These are phyloP conservation scores for Verticillium longisporum DNA, from an alignment of 2,329 filamentous ascomycete species.

Conservation along the genomic window DNA sequence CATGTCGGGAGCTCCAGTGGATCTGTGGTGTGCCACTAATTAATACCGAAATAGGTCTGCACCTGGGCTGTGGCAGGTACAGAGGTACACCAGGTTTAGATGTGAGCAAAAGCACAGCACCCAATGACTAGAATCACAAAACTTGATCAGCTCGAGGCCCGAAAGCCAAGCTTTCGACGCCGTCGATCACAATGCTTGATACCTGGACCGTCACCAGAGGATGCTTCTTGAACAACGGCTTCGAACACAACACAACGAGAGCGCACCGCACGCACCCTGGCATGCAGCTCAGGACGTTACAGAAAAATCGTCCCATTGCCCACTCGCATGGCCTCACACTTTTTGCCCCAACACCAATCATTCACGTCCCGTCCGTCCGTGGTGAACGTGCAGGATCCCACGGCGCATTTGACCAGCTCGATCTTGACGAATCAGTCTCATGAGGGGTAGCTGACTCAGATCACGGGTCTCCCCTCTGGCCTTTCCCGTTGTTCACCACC, in stretches of 20 bases:
- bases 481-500: background rate
- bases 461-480: background rate
- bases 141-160: too few relatives aligned
- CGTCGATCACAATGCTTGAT: too few relatives aligned
- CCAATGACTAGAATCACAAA: too few relatives aligned
- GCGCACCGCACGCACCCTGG: background rate
- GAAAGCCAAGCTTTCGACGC: too few relatives aligned
- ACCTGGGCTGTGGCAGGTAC: too few relatives aligned
- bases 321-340: background rate
- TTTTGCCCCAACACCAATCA: background rate
- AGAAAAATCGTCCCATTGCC: background rate
- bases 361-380: background rate
- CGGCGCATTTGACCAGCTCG: background rate
- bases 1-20: too few relatives aligned
- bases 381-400: background rate
- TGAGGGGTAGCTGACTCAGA: background rate
- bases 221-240: background rate
- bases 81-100: too few relatives aligned
- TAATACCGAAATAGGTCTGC: too few relatives aligned
- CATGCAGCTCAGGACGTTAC: background rate
- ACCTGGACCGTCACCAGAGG: background rate
- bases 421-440: background rate
- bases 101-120: too few relatives aligned
- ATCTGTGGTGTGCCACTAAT: too few relatives aligned
- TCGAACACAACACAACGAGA: too few relatives aligned